These are phyloP conservation scores for Triticum urartu DNA, from an alignment of 176 grass and related monocot genomes.

Conservation along the genomic window DNA sequence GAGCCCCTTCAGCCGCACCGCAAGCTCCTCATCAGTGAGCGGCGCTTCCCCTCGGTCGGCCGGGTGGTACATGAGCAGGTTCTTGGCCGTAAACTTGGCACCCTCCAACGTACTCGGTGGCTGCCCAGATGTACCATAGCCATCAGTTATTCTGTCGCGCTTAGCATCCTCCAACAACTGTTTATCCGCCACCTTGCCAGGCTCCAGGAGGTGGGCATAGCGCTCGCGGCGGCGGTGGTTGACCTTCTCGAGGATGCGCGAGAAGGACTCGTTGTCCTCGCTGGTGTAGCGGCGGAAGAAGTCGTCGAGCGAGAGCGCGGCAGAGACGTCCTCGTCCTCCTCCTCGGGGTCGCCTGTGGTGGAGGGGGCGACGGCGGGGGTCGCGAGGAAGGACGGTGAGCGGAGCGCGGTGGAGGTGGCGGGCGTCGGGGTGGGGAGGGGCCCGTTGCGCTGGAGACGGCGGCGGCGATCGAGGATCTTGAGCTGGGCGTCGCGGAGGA, in stretches of 20 bases:
- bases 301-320: slow-evolving; percentile 62
- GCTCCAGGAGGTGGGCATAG: slow-evolving; percentile 79
- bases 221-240: slow-evolving; percentile 72
- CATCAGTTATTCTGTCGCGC: slow-evolving; percentile 81
- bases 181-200: background rate
- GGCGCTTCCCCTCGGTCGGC: slow-evolving; percentile 60
- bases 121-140: slow-evolving; percentile 89
- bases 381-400: slow-evolving; percentile 61
- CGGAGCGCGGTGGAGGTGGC: slow-evolving; percentile 54
- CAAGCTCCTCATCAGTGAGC: slow-evolving; percentile 73
- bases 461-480: slow-evolving; percentile 85
- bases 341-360: slow-evolving; percentile 5
- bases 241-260: slow-evolving; percentile 82
- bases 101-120: slow-evolving; percentile 59
- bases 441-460: slow-evolving; percentile 24
- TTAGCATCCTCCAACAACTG: slow-evolving; percentile 53
- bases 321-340: slow-evolving; percentile 45
- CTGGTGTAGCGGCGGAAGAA: slow-evolving; percentile 83
- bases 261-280: slow-evolving; percentile 96
- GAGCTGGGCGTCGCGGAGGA: slow-evolving; percentile 87
- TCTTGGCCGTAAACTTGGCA: slow-evolving; percentile 83
- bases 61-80: slow-evolving; percentile 92
- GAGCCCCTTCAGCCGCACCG: slow-evolving; percentile 62
- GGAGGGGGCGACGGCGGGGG: slow-evolving; percentile 35
- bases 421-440: slow-evolving; percentile 50